Conservation (phyloP, 2,329 filamentous ascomycete genomes). For the Xylaria sp. region DNA sequence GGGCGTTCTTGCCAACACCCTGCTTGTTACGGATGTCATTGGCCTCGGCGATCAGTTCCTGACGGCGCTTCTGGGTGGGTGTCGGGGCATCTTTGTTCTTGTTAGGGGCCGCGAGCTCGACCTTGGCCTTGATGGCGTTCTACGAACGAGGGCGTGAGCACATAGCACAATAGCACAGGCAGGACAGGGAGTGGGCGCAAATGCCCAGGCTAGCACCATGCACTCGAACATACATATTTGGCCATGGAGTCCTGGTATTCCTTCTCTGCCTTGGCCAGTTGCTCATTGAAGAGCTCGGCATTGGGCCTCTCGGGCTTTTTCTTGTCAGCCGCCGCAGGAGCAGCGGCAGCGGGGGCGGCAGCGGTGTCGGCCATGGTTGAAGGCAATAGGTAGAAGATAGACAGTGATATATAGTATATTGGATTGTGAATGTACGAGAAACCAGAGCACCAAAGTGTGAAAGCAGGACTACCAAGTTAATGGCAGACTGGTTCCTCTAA, state of each 20-base stretch:
- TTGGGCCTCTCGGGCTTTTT: conserved; percentile 87
- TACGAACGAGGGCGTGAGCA: conserved; percentile 53
- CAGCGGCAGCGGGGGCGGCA: conserved; percentile 58
- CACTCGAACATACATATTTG: conserved; percentile 50
- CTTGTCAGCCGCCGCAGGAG: conserved; percentile 57
- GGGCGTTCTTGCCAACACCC: conserved; percentile 84
- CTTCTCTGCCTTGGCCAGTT: conserved; percentile 85
- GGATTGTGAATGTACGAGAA: background rate
- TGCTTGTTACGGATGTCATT: conserved; percentile 89
- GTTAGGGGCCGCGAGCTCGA: conserved; percentile 82
- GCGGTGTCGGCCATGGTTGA: conserved; percentile 61
- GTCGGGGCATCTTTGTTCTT: conserved; percentile 82
- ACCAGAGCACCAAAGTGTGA: background rate
- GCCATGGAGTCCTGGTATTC: conserved; percentile 82
- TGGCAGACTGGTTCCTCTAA: conserved; percentile 19
- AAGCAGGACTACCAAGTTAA: conserved; percentile 30
- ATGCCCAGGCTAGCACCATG: background rate
- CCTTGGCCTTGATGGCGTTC: conserved; percentile 88
- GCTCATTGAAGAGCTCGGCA: conserved; percentile 83
- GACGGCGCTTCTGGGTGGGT: conserved; percentile 82
- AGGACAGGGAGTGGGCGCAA: background rate
- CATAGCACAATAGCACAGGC: background rate
- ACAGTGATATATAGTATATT: conserved; percentile 14
- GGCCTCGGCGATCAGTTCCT: conserved; percentile 85
- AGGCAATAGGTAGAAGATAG: background rate